A percentile compares a stretch with the other conserved stretches of the same genome.
Evolutionary conservation across 768 basidiomycete genomes (phyloP).

Genomic region (Lepiota brunneoincarnata): DNA sequence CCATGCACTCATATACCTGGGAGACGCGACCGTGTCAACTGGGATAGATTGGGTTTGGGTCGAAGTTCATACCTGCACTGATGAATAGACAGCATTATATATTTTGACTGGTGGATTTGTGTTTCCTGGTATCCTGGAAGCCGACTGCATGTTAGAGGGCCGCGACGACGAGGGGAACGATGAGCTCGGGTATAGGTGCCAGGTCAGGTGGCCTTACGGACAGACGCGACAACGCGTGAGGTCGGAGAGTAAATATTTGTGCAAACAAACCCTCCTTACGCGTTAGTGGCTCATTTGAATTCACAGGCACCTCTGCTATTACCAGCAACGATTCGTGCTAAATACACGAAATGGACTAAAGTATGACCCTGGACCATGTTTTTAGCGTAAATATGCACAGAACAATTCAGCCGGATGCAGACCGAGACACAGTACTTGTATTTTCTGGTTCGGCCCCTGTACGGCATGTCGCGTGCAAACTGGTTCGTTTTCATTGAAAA

Average conservation of each 20-base stretch:
- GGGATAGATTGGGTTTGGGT: constrained; percentile 14
- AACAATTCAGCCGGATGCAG: too few species aligned
- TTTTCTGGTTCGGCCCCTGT: not conserved
- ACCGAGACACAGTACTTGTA: not conserved
- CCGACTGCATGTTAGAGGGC: constrained; percentile 42
- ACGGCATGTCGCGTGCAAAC: not conserved
- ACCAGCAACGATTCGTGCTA: too few species aligned
- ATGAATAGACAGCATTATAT: constrained; percentile 91
- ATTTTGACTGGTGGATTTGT: constrained; percentile 70
- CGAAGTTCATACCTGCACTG: constrained; percentile 62
- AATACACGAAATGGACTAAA: too few species aligned
- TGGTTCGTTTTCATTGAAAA: constrained; percentile 4
- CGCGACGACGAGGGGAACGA: constrained; percentile 25
- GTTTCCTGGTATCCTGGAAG: constrained; percentile 38
- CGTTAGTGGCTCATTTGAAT: constrained; percentile 20
- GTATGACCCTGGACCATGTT: too few species aligned
- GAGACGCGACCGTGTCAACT: constrained; percentile 36
- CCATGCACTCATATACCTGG: constrained; percentile 97
- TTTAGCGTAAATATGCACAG: too few species aligned
- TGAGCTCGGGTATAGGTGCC: constrained; percentile 22
- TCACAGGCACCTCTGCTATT: not conserved
- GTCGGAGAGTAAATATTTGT: constrained; percentile 12
- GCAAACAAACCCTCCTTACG: constrained; percentile 31
- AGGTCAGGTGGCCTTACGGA: constrained; percentile 29
- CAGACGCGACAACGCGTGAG: constrained; percentile 41